Evolutionary conservation across 129 eudicot species (phyloP).

Genomic region (Scalesia atractyloides): DNA sequence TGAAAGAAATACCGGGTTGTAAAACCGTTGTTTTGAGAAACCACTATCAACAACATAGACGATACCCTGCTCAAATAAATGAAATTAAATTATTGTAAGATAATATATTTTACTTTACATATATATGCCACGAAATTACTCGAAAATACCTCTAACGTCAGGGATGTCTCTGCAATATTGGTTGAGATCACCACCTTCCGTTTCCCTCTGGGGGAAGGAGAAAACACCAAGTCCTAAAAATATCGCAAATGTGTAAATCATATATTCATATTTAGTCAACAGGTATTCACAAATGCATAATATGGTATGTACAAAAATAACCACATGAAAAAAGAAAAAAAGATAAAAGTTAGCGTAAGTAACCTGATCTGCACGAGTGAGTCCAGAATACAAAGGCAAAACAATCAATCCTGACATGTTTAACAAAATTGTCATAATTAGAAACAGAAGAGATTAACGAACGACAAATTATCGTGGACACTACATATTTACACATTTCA

Average conservation of each 20-base stretch:
- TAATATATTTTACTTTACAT: neutral
- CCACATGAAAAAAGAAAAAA: neutral
- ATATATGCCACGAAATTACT: neutral
- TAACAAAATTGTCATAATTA: conserved; percentile 16
- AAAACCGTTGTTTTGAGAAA: conserved; percentile 92
- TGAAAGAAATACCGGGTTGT: conserved; percentile 72
- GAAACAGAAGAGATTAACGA: conserved; percentile 11
- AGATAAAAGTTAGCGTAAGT: neutral
- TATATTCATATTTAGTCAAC: conserved; percentile 1
- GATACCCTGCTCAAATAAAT: conserved; percentile 62
- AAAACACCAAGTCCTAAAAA: conserved; percentile 81
- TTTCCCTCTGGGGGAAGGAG: conserved; percentile 95
- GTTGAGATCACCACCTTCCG: conserved; percentile 95
- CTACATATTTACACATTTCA: neutral
- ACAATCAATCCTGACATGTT: conserved; percentile 66
- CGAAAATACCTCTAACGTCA: conserved; percentile 82
- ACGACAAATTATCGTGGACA: neutral
- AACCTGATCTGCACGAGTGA: conserved; percentile 96
- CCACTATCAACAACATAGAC: conserved; percentile 97
- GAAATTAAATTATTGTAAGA: conserved; percentile 6
- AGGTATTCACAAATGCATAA: neutral
- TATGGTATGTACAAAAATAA: neutral
- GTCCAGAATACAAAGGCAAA: conserved; percentile 95
- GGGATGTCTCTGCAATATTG: conserved; percentile 96
- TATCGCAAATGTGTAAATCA: neutral